These are phyloP conservation scores for Cryptococcus neoformans DNA, from an alignment of 1,284 basidiomycete genomes.

Conservation along the genomic window DNA sequence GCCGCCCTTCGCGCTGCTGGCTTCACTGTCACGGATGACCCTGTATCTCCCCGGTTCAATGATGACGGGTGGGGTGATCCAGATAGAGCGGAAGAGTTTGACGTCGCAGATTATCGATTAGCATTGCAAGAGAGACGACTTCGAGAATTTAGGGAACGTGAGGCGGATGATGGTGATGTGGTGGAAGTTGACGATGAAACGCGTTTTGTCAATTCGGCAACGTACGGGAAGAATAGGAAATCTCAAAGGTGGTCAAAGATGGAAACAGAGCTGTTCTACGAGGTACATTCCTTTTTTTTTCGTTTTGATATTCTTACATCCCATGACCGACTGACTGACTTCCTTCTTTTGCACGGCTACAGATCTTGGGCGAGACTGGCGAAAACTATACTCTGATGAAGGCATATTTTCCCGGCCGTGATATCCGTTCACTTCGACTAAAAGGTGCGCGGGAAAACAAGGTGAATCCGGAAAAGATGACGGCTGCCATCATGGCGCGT, in stretches of 20 bases:
- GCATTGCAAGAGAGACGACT: conserved; percentile 17
- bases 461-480: conserved; percentile 33
- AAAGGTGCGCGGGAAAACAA: conserved; percentile 37
- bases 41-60: not conserved
- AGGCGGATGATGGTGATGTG: conserved; percentile 21
- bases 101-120: conserved; percentile 23
- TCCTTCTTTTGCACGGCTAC: not conserved
- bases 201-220: conserved; percentile 32
- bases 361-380: conserved; percentile 40
- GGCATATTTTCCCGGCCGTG: conserved; percentile 40
- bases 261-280: conserved; percentile 36
- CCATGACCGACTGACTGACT: not conserved
- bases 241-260: conserved; percentile 28
- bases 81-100: conserved; percentile 10
- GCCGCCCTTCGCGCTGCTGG: conserved; percentile 11
- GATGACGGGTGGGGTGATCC: conserved; percentile 6
- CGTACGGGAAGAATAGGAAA: conserved; percentile 22
- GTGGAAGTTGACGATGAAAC: conserved; percentile 34
- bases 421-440: conserved; percentile 31
- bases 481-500: conserved; percentile 33
- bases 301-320: too few relatives aligned
- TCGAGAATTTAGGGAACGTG: conserved; percentile 4
- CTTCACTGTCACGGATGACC: conserved; percentile 8
- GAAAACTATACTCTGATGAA: conserved; percentile 44
- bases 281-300: conserved; percentile 23